A percentile compares a stretch with the other conserved stretches of the same genome.
Conservation (phyloP, 805 yeast genomes). For the Cyberlindnera euphorbiae region DNA sequence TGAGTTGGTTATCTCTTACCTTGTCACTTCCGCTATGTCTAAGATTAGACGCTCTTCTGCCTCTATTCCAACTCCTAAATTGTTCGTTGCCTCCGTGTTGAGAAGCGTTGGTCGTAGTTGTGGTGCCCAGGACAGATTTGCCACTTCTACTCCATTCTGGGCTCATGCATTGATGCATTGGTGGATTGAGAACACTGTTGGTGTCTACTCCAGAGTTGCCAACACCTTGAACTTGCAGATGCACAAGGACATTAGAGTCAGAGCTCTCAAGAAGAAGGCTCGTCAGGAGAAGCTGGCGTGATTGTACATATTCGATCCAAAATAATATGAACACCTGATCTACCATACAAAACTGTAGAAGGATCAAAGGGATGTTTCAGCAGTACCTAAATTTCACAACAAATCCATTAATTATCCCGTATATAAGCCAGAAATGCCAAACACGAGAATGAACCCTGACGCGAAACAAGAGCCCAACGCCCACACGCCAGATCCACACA, state of each 20-base stretch:
- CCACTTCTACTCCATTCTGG: slow-evolving; percentile 89
- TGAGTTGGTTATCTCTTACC: slow-evolving; percentile 76
- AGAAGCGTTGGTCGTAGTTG: slow-evolving; percentile 71
- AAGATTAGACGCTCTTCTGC: slow-evolving; percentile 76
- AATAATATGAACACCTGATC: background rate
- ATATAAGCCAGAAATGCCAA: too few species aligned
- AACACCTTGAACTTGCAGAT: slow-evolving; percentile 63
- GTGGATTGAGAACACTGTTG: slow-evolving; percentile 70
- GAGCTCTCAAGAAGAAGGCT: slow-evolving; percentile 78
- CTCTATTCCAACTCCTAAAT: slow-evolving; percentile 75
- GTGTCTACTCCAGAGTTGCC: slow-evolving; percentile 71
- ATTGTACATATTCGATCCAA: background rate
- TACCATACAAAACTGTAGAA: too few species aligned
- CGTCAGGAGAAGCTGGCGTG: slow-evolving; percentile 30
- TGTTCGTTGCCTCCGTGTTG: slow-evolving; percentile 72
- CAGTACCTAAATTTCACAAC: too few species aligned
- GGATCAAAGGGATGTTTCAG: too few species aligned
- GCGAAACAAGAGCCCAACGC: too few species aligned
- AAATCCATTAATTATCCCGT: too few species aligned
- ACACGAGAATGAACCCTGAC: too few species aligned
- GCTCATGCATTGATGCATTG: slow-evolving; percentile 91
- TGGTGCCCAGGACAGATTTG: slow-evolving; percentile 90
- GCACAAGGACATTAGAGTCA: slow-evolving; percentile 74
- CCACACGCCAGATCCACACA: too few species aligned
- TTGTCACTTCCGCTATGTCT: slow-evolving; percentile 94